Evolutionary conservation across 2,329 filamentous ascomycete species (phyloP).

Genomic region (Pyricularia grisea): DNA sequence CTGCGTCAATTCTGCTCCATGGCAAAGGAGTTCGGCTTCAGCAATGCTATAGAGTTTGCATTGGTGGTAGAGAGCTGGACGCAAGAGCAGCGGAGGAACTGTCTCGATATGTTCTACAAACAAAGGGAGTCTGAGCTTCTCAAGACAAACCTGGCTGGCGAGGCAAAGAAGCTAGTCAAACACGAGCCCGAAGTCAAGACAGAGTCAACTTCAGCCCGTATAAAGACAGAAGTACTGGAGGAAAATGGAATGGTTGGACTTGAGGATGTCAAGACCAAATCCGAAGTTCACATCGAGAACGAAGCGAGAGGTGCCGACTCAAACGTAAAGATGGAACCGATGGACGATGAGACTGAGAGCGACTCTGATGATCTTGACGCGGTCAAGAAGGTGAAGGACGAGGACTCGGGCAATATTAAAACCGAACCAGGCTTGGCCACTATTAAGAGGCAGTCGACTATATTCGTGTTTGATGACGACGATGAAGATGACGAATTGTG

Average conservation of each 20-base stretch:
- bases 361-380: slow-evolving; percentile 1
- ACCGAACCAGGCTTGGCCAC: background rate
- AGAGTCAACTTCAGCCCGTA: background rate
- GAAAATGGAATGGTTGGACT: background rate
- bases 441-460: background rate
- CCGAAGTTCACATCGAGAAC: background rate
- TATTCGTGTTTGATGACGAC: slow-evolving; percentile 2
- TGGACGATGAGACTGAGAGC: slow-evolving; percentile 3
- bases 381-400: background rate
- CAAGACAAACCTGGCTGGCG: slow-evolving; percentile 18
- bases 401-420: background rate
- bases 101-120: slow-evolving; percentile 72
- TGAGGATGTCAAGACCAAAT: background rate
- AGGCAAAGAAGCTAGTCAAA: slow-evolving; percentile 9
- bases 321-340: slow-evolving; percentile 5
- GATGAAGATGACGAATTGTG: slow-evolving; percentile 3
- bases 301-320: background rate
- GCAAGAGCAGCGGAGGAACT: slow-evolving; percentile 69
- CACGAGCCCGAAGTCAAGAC: slow-evolving; percentile 5
- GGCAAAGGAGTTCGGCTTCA: slow-evolving; percentile 70
- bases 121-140: slow-evolving; percentile 47
- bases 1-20: slow-evolving; percentile 84
- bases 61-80: slow-evolving; percentile 86
- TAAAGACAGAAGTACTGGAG: background rate
- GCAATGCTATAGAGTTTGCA: slow-evolving; percentile 73